These are phyloP conservation scores for Sisymbrium altissimum DNA, from an alignment of 345 rosid species.

Conservation along the genomic window DNA sequence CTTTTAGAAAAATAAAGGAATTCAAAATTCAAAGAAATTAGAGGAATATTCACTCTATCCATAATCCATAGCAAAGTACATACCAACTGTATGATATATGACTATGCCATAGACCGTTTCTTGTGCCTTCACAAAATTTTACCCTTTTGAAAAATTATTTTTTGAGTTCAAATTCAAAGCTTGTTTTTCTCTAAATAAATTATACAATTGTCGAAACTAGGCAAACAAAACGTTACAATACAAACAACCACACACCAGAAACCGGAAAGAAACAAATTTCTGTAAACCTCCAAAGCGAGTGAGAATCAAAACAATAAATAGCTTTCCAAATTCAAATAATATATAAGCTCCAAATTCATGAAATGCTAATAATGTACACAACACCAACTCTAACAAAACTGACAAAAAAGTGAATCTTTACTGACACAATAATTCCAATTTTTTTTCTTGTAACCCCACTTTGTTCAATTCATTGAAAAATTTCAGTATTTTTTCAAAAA, in stretches of 20 bases:
- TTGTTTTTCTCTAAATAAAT: background rate
- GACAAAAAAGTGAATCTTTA: background rate
- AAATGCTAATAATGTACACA: slow-evolving; percentile 12
- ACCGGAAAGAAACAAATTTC: background rate
- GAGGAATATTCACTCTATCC: background rate
- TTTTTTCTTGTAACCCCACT: background rate
- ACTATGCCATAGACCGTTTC: background rate
- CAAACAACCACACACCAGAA: background rate
- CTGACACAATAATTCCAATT: slow-evolving; percentile 9
- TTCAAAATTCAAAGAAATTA: too few relatives aligned
- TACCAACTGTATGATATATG: slow-evolving; percentile 2
- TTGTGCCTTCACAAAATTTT: background rate
- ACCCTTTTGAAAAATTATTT: background rate
- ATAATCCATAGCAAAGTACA: background rate
- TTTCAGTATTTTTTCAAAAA: too few relatives aligned
- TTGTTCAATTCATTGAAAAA: background rate
- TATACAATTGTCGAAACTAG: background rate
- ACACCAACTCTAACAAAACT: background rate
- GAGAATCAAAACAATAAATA: background rate
- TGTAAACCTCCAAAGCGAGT: background rate
- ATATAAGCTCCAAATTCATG: background rate
- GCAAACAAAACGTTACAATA: background rate
- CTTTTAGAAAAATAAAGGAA: background rate
- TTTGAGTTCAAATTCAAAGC: background rate
- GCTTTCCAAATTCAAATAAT: background rate